Conservation (phyloP, 2,329 filamentous ascomycete genomes). For the Claviceps purpurea region DNA sequence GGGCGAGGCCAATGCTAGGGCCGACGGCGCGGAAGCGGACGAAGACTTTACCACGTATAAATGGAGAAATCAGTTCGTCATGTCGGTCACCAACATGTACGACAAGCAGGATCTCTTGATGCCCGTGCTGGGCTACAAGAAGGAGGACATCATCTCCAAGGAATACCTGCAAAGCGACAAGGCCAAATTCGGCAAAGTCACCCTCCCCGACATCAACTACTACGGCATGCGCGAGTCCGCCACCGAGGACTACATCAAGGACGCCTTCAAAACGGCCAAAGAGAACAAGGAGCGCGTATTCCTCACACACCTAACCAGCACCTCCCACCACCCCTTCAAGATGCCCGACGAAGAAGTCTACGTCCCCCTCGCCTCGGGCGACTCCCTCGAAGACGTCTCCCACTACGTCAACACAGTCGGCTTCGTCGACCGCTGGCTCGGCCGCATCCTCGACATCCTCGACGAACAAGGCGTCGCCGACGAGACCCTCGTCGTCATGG, state of each 20-base stretch:
- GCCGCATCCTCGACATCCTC: slow-evolving; percentile 16
- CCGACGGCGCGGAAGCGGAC: background rate
- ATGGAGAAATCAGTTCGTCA: slow-evolving; percentile 21
- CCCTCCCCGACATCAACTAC: slow-evolving; percentile 20
- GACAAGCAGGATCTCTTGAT: slow-evolving; percentile 21
- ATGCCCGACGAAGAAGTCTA: slow-evolving; percentile 17
- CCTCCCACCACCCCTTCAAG: slow-evolving; percentile 21
- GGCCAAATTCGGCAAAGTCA: slow-evolving; percentile 18
- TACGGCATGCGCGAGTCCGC: slow-evolving; percentile 21
- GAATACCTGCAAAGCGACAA: slow-evolving; percentile 17
- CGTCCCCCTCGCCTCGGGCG: slow-evolving; percentile 12
- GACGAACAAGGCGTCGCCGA: slow-evolving; percentile 18
- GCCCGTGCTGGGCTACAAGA: slow-evolving; percentile 16
- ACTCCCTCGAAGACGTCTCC: slow-evolving; percentile 17
- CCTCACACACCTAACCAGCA: slow-evolving; percentile 23
- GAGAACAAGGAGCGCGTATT: slow-evolving; percentile 20
- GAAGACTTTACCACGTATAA: slow-evolving; percentile 12
- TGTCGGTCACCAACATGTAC: slow-evolving; percentile 20
- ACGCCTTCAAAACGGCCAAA: slow-evolving; percentile 17
- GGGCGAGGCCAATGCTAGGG: background rate
- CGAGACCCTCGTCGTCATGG: slow-evolving; percentile 19
- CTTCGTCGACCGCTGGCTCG: slow-evolving; percentile 20
- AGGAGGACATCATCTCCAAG: slow-evolving; percentile 13
- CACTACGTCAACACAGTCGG: slow-evolving; percentile 20
- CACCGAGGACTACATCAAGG: slow-evolving; percentile 19